phyloP scores from a whole-genome alignment of 1,284 basidiomycete species.

The Phylloporus gajari region DNA sequence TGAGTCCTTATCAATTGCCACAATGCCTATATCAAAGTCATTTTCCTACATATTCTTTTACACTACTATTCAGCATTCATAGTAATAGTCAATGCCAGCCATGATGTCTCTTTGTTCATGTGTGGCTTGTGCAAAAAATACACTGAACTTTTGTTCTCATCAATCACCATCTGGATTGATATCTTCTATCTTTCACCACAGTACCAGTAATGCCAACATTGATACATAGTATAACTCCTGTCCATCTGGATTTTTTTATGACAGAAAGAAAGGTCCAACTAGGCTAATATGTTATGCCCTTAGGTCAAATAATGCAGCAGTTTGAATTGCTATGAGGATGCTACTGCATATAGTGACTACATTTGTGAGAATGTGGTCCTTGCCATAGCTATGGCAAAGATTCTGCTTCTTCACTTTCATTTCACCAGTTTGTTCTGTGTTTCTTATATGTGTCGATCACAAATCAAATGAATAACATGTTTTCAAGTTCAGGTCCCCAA shows the following conservation, averaged over 20 bases:
- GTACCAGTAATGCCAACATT: background rate
- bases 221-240: background rate
- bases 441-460: no score
- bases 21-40: no score
- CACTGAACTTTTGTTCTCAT: background rate
- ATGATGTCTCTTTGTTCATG: background rate
- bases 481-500: no score
- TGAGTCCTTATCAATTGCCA: no score
- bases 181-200: background rate
- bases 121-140: background rate
- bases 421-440: no score
- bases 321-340: background rate
- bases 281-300: background rate
- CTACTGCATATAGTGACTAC: background rate
- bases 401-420: no score
- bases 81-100: background rate
- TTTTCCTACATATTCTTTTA: background rate
- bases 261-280: background rate
- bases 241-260: background rate
- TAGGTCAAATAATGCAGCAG: background rate
- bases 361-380: no score
- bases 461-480: no score
- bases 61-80: background rate
- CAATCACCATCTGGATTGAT: background rate
- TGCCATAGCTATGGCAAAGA: background rate